Evolutionary conservation across 306 rosid species (phyloP), one percentile per base, ranked within the genome.

Genomic region (Lathyrus tuberosus): DNA sequence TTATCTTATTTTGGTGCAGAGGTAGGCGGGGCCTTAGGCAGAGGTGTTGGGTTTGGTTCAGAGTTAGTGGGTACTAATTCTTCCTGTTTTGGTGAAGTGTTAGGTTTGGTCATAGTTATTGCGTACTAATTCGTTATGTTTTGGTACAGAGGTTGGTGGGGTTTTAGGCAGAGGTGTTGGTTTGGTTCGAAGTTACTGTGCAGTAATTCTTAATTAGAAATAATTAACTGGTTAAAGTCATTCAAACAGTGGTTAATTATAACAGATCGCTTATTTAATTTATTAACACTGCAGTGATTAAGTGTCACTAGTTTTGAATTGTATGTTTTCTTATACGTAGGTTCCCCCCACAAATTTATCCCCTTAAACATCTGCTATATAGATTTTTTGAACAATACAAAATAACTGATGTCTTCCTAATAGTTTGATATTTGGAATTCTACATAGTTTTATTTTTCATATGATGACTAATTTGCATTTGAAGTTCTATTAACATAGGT

Each of bases 401-500:
- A 58, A 60, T 67, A 14, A 17, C 69, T 67, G 40, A 62, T 41
- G 60, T 17, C 72, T 67, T 54, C 46, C 46, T 38, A 71, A 51
- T 67, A 53, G 20, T 62, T 72, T 70, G 18, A 20, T 67, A 15
- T 3, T 30, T 24, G 14, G 12, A 62, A n/a, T 51, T 71, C 17
- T 18, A 14, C 33, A 46, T 41, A 58, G 48, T 37, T 61, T 16
- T 12, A 24, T 67, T 58, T 59, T 42, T n/a, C 22, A 38, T 35
- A 17, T 65, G 18, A 58, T 77, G 40, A 66, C 38, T 44, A 3
- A 1, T 67, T 75, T 44, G 30, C 48, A 31, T 69, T 49, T 47
- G 41, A 22, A 38, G 38, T 37, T 54, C 24, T 59, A 46, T 69
- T 70, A 67, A 77, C 79, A 67, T 59, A 57, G 47, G 33, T 73